Evolutionary conservation across 768 basidiomycete genomes (phyloP).

Genomic region (Kwoniella dejecticola): DNA sequence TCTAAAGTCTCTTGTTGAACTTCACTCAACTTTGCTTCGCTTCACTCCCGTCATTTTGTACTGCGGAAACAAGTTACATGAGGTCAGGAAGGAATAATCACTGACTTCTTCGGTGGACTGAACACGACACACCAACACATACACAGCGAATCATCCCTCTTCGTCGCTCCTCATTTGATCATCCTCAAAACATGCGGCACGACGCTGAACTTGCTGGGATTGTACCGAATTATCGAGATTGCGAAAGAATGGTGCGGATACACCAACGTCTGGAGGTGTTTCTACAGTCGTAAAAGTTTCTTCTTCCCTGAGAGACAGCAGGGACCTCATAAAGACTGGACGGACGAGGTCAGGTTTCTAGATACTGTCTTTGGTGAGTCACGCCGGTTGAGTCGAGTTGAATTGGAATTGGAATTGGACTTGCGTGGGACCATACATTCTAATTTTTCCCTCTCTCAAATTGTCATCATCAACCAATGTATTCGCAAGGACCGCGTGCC

Average conservation of each 20-base stretch:
- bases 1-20: too few species aligned
- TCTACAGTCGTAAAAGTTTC: conserved; percentile 98
- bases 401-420: too few species aligned
- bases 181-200: conserved; percentile 99
- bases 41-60: too few species aligned
- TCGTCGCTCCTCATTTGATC: conserved; percentile 89
- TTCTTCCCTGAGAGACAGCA: conserved; percentile 97
- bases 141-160: conserved; percentile 95
- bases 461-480: too few species aligned
- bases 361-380: conserved; percentile 78
- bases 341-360: conserved; percentile 84
- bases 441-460: too few species aligned
- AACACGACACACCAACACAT: too few species aligned
- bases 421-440: too few species aligned
- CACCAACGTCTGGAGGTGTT: conserved; percentile 73
- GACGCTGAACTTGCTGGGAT: conserved; percentile 91
- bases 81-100: too few species aligned
- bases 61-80: too few species aligned
- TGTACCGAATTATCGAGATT: conserved; percentile 92
- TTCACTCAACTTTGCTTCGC: too few species aligned
- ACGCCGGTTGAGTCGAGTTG: neutral
- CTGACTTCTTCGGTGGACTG: too few species aligned
- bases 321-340: conserved; percentile 93
- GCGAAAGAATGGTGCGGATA: conserved; percentile 61
- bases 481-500: too few species aligned